Evolutionary conservation across 2,329 filamentous ascomycete genomes (phyloP).

Genomic region (Pseudogymnoascus sp.): DNA sequence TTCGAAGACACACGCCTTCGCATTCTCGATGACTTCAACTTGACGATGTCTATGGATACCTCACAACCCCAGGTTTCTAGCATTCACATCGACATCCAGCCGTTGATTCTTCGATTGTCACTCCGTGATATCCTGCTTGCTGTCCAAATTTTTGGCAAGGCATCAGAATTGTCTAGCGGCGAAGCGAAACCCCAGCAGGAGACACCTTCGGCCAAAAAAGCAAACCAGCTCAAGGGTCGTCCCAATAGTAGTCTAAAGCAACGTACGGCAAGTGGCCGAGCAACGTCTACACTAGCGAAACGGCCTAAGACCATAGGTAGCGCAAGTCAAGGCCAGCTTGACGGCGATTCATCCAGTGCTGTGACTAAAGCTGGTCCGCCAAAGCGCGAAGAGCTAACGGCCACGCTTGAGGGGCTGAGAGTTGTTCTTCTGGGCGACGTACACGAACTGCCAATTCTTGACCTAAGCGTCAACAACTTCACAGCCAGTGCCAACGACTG

Average conservation of each 20-base stretch:
- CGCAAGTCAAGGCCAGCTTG: slow-evolving; percentile 14
- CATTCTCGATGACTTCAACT: slow-evolving; percentile 93
- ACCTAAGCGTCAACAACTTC: slow-evolving; percentile 88
- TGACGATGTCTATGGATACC: slow-evolving; percentile 79
- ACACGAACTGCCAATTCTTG: slow-evolving; percentile 90
- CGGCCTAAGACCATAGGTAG: slow-evolving; percentile 29
- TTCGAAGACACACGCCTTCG: slow-evolving; percentile 86
- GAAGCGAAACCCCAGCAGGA: slow-evolving; percentile 43
- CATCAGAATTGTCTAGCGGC: slow-evolving; percentile 72
- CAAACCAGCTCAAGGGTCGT: slow-evolving; percentile 39
- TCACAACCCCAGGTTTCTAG: slow-evolving; percentile 58
- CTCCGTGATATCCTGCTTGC: slow-evolving; percentile 90
- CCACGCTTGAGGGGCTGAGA: slow-evolving; percentile 78
- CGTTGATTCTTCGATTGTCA: slow-evolving; percentile 81
- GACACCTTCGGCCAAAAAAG: slow-evolving; percentile 45
- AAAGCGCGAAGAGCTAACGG: slow-evolving; percentile 68
- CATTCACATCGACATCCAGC: slow-evolving; percentile 83
- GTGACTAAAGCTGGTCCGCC: slow-evolving; percentile 44
- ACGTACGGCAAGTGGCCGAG: slow-evolving; percentile 49
- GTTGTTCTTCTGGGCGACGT: slow-evolving; percentile 91
- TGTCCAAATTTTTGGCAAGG: slow-evolving; percentile 84
- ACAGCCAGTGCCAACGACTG: slow-evolving; percentile 80
- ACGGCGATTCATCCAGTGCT: slow-evolving; percentile 35
- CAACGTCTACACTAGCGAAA: slow-evolving; percentile 44
- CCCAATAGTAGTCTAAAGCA: slow-evolving; percentile 38